Base-by-base conservation (phyloP, 768 basidiomycete species). In the Russula sp. region DNA sequence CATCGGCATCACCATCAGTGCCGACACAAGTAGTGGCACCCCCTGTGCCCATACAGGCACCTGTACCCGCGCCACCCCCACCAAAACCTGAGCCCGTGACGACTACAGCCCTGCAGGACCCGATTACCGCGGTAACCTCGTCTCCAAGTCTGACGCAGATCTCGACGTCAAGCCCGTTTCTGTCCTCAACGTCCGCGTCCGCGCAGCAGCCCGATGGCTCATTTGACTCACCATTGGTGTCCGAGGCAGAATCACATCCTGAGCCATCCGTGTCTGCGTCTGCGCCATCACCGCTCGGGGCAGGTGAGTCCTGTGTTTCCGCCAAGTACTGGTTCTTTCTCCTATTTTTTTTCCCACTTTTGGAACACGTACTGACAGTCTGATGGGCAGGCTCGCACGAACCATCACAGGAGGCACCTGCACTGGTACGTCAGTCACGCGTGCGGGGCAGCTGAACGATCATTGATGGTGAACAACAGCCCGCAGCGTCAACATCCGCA, bases 71-170 rank as follows among this genome's bases (percentile, higher is more conserved):
- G 45, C 66, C 73, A 20, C 73, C 68, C 4, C 58, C 69, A 5
- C 56, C 75, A 45, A 74, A 74, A 16, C 73, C 77, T 27, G 62
- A 63, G 44, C 52, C 52, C 2, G 57, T 42, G 14, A n/a, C 52
- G 18, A 31, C 57, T 32, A 70, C 68, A 57, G 44, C 70, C 47
- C 58, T 69, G 44, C 69, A 71, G 49, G 79, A 80, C 14, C 75
- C 77, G 44, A 71, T 74, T 42, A 73, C 74, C 3, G 74, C 70
- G 0, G 68, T 75, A 31, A 75, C 84, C 13, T 84, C 88, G 0
- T 91, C 91, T 9, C 90, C 91, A 34, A 93, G 90, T 71, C 76
- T 92, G 59, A 92, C 91, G n/a, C 89, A 92, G 74, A 86, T 84
- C 44, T 91, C 91, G 6, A 78, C 87, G 54, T 87, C 88, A 61